Percentiles rank a stretch among this genome's conserved stretches.
These are phyloP conservation scores for Botryosphaeria agaves DNA, from an alignment of 2,329 filamentous ascomycete genomes.

Conservation along the genomic window DNA sequence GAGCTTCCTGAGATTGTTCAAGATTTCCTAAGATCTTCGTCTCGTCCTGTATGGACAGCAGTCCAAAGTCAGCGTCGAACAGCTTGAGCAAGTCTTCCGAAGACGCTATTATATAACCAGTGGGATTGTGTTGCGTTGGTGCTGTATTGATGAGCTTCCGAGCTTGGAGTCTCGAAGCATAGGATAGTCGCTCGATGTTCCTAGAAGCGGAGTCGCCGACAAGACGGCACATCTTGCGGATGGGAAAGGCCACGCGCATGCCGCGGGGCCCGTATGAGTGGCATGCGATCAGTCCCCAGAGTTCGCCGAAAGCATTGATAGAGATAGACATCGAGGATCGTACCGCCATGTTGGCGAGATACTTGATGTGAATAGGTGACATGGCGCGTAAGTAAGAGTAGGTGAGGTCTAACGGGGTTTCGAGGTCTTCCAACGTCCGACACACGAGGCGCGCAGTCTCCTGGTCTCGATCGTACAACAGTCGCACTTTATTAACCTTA, in stretches of 20 bases:
- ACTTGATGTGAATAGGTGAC: slow-evolving; percentile 80
- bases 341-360: slow-evolving; percentile 74
- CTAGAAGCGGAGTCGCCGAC: slow-evolving; percentile 73
- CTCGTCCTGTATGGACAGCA: slow-evolving; percentile 72
- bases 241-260: slow-evolving; percentile 84
- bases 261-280: slow-evolving; percentile 62
- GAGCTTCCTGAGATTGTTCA: slow-evolving; percentile 62
- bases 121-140: slow-evolving; percentile 64
- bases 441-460: slow-evolving; percentile 70
- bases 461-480: slow-evolving; percentile 72
- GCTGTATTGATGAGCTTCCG: slow-evolving; percentile 78
- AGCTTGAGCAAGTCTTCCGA: slow-evolving; percentile 71
- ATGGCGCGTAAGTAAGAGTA: slow-evolving; percentile 76
- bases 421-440: slow-evolving; percentile 53
- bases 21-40: slow-evolving; percentile 68
- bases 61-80: slow-evolving; percentile 75
- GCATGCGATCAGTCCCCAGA: slow-evolving; percentile 81
- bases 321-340: slow-evolving; percentile 93
- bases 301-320: slow-evolving; percentile 66
- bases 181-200: slow-evolving; percentile 77
- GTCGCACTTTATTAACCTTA: slow-evolving; percentile 73
- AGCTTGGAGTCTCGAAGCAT: slow-evolving; percentile 68
- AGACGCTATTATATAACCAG: slow-evolving; percentile 78
- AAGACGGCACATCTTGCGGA: slow-evolving; percentile 79
- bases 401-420: slow-evolving; percentile 63